These are phyloP conservation scores for Psilocybe mexicana DNA, from an alignment of 1,284 basidiomycete genomes.

Conservation along the genomic window DNA sequence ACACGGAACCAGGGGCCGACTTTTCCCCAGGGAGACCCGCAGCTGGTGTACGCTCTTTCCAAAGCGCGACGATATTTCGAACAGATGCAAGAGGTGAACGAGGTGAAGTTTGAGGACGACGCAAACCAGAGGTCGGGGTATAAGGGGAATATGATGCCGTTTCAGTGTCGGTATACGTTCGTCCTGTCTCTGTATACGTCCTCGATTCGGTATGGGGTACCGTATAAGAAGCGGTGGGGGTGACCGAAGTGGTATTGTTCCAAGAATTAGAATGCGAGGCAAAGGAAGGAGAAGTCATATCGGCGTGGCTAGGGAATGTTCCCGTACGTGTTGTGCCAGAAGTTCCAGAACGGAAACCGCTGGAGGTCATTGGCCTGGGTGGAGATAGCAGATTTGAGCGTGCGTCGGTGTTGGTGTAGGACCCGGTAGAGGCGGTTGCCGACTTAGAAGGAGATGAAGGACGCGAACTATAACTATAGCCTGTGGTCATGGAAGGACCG, in stretches of 20 bases:
- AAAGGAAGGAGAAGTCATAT: constrained; percentile 30
- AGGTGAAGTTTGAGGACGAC: constrained; percentile 59
- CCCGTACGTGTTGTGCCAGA: constrained; percentile 26
- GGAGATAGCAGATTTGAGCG: constrained; percentile 35
- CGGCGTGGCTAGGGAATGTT: constrained; percentile 31
- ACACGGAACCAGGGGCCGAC: constrained; percentile 30
- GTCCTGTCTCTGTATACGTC: constrained; percentile 21
- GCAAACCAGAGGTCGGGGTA: constrained; percentile 40
- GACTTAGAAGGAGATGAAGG: constrained; percentile 43
- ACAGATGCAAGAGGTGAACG: constrained; percentile 72
- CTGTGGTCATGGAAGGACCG: constrained; percentile 14
- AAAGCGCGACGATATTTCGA: constrained; percentile 76
- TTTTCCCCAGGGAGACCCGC: constrained; percentile 35
- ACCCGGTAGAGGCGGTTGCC: constrained; percentile 35
- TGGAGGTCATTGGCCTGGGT: constrained; percentile 28
- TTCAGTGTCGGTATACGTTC: constrained; percentile 24
- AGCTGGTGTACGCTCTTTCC: constrained; percentile 67
- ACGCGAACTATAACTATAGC: constrained; percentile 31
- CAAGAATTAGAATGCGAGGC: constrained; percentile 33
- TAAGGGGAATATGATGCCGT: constrained; percentile 28
- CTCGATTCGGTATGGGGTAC: constrained; percentile 13
- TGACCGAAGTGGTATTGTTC: constrained; percentile 18
- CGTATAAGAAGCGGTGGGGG: constrained; percentile 13
- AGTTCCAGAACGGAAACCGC: constrained; percentile 29
- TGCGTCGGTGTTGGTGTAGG: constrained; percentile 31